Conservation (phyloP, 768 basidiomycete genomes). For the Lentinus brumalis region DNA sequence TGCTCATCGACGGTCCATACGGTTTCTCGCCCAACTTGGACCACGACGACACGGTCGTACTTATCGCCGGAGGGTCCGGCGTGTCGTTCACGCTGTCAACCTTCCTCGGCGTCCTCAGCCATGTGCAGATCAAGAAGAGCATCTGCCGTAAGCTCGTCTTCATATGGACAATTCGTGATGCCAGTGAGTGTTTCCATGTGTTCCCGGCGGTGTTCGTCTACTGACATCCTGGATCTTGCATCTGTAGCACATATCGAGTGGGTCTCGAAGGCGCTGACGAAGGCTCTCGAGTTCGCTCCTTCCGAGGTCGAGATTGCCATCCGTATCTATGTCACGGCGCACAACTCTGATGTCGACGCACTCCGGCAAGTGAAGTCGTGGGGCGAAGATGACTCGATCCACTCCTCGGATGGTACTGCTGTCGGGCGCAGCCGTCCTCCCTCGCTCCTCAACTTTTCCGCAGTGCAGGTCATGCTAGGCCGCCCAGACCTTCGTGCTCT, state of each 20-base stretch:
- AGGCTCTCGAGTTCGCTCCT: slow-evolving; percentile 34
- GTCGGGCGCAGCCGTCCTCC: slow-evolving; percentile 19
- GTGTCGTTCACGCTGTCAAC: slow-evolving; percentile 49
- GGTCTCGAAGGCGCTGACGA: slow-evolving; percentile 44
- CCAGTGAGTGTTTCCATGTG: slow-evolving; percentile 28
- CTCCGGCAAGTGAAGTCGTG: slow-evolving; percentile 15
- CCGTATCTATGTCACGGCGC: slow-evolving; percentile 42
- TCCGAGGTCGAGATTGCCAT: slow-evolving; percentile 38
- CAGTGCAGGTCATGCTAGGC: slow-evolving; percentile 36
- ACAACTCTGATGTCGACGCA: slow-evolving; percentile 8
- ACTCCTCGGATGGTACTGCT: slow-evolving; percentile 1
- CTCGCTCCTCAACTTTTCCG: slow-evolving; percentile 27
- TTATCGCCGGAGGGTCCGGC: slow-evolving; percentile 56
- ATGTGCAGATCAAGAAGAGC: slow-evolving; percentile 27
- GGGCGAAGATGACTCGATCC: slow-evolving; percentile 26
- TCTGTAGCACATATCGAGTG: slow-evolving; percentile 42
- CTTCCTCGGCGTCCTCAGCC: slow-evolving; percentile 44
- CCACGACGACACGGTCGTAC: slow-evolving; percentile 46
- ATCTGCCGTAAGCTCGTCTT: slow-evolving; percentile 39
- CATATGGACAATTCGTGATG: slow-evolving; percentile 45
- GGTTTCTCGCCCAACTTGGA: slow-evolving; percentile 44
- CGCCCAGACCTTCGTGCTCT: slow-evolving; percentile 45
- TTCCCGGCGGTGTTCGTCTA: not conserved
- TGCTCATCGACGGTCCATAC: slow-evolving; percentile 65
- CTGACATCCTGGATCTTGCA: not conserved